Conservation (phyloP, 805 yeast genomes). For the Clavispora asparagi region DNA sequence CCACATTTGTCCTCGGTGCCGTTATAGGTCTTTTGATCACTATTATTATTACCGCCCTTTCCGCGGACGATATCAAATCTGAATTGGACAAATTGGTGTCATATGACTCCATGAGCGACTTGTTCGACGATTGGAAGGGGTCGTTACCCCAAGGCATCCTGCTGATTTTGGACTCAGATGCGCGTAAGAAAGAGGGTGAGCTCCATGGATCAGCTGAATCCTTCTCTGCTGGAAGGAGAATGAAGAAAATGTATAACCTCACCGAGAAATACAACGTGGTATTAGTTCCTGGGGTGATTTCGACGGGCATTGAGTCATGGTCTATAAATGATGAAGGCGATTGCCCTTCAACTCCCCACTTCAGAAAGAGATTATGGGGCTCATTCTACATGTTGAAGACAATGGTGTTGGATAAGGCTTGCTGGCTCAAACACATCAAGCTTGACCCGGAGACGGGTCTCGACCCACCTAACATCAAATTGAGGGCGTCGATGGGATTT, state of each 20-base stretch:
- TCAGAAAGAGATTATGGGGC: conserved; percentile 93
- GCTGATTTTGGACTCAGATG: conserved; percentile 54
- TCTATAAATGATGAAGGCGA: conserved; percentile 60
- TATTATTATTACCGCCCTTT: conserved; percentile 44
- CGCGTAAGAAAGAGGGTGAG: conserved; percentile 25
- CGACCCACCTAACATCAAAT: conserved; percentile 77
- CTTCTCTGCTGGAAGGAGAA: conserved; percentile 76
- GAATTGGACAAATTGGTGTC: conserved; percentile 45
- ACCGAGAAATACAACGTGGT: conserved; percentile 71
- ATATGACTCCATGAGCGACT: conserved; percentile 53
- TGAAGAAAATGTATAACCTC: conserved; percentile 48
- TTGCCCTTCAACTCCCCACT: conserved; percentile 80
- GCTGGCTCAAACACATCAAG: conserved; percentile 92
- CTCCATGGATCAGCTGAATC: conserved; percentile 64
- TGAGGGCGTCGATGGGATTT: conserved; percentile 93
- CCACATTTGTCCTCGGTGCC: conserved; percentile 66
- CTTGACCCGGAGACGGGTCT: conserved; percentile 87
- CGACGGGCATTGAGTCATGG: conserved; percentile 96
- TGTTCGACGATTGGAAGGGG: conserved; percentile 62
- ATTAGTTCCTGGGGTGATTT: conserved; percentile 93
- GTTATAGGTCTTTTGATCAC: conserved; percentile 65
- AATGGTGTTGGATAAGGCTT: conserved; percentile 84
- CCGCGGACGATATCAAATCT: conserved; percentile 34
- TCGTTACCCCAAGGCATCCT: conserved; percentile 63
- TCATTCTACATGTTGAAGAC: conserved; percentile 91